A percentile compares a stretch with the other conserved stretches of the same genome.
Evolutionary conservation across 306 rosid genomes (phyloP).

Genomic region (Quercus dentata): DNA sequence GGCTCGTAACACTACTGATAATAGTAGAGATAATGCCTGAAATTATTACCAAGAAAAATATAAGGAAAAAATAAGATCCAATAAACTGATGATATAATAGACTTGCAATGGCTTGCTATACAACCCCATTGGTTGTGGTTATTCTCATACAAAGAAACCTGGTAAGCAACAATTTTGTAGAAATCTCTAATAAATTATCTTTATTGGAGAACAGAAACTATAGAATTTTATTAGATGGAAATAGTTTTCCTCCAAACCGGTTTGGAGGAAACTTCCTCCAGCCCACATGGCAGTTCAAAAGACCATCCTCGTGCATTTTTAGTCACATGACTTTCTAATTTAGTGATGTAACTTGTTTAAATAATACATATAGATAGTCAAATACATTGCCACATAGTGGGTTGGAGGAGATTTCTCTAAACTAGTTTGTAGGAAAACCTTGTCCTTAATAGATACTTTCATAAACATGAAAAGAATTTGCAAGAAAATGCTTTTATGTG

Average conservation of each 20-base stretch:
- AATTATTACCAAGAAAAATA: slow-evolving; percentile 27
- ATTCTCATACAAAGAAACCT: background rate
- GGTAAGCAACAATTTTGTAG: background rate
- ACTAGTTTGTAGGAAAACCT: no score
- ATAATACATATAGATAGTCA: no score
- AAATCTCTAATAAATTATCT: background rate
- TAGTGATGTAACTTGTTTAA: no score
- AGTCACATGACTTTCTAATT: no score
- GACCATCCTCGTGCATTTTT: no score
- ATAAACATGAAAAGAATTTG: background rate
- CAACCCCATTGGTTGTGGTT: background rate
- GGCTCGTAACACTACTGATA: slow-evolving; percentile 72
- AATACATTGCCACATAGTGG: no score
- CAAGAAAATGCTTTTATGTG: background rate
- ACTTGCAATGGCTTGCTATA: no score
- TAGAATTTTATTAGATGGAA: background rate
- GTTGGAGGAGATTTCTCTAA: no score
- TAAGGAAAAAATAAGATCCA: slow-evolving; percentile 4
- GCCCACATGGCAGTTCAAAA: no score
- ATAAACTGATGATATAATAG: background rate
- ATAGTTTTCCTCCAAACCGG: no score
- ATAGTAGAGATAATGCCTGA: slow-evolving; percentile 72
- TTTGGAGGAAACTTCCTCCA: no score
- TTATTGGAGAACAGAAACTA: background rate
- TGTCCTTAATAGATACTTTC: no score